These are phyloP conservation scores for Pyrenochaeta sp. DNA, from an alignment of 2,329 filamentous ascomycete genomes.

Conservation along the genomic window DNA sequence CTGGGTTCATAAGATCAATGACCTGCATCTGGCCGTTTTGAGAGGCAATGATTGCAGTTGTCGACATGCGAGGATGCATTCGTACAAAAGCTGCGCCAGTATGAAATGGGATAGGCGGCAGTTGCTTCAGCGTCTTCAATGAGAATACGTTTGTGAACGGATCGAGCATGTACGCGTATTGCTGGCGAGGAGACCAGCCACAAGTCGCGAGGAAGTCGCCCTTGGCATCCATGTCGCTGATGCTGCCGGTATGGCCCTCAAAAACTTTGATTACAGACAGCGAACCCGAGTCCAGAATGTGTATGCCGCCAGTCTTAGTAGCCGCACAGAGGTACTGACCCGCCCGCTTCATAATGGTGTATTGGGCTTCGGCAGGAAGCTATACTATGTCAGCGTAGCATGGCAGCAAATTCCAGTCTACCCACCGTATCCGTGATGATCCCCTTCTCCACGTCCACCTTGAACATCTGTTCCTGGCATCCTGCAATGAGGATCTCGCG, in stretches of 20 bases:
- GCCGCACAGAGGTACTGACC: constrained; percentile 90
- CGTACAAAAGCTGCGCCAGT: constrained; percentile 92
- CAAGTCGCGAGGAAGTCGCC: constrained; percentile 96
- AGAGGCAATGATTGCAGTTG: constrained; percentile 92
- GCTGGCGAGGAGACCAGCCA: constrained; percentile 85
- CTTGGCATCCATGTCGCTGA: constrained; percentile 97
- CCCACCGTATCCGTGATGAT: constrained; percentile 52
- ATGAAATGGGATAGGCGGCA: constrained; percentile 91
- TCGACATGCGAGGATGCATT: constrained; percentile 95
- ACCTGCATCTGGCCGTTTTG: constrained; percentile 94
- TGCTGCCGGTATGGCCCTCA: constrained; percentile 86
- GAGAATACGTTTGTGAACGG: constrained; percentile 96
- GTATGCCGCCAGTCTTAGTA: constrained; percentile 80
- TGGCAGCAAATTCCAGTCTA: neutral
- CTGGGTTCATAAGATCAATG: constrained; percentile 93
- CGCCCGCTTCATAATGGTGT: constrained; percentile 90
- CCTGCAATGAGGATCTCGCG: constrained; percentile 87
- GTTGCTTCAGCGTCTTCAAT: constrained; percentile 85
- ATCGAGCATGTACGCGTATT: constrained; percentile 83
- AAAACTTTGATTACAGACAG: constrained; percentile 85
- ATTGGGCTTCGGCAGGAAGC: constrained; percentile 77
- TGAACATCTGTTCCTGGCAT: constrained; percentile 85
- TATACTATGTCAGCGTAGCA: constrained; percentile 44
- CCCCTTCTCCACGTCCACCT: constrained; percentile 69
- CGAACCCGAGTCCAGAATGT: constrained; percentile 82